Percentiles rank a stretch among this genome's conserved stretches.
Conservation (phyloP, 768 basidiomycete genomes). For the Neoboletus magnificus region DNA sequence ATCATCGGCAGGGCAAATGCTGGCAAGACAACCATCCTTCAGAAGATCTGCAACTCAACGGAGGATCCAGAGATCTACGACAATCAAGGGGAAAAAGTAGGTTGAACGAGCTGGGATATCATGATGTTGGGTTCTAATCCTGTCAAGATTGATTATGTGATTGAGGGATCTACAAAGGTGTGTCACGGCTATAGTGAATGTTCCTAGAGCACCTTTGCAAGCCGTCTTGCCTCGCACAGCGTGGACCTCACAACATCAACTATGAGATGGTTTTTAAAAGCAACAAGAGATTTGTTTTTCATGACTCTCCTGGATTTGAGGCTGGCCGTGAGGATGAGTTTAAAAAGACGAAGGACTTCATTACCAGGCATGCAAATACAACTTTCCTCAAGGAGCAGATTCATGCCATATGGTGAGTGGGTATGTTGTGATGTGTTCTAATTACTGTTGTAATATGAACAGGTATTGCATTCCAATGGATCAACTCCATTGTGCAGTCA, state of each 20-base stretch:
- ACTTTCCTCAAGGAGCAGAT: not conserved
- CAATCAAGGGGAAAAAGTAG: not conserved
- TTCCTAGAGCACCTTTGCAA: not conserved
- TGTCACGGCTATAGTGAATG: not conserved
- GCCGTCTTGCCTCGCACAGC: not conserved
- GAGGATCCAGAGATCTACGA: not conserved
- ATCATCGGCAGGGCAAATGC: no score
- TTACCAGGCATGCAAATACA: not conserved
- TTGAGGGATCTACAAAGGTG: not conserved
- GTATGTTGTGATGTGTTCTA: no score
- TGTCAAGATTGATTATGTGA: not conserved
- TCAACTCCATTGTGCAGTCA: not conserved
- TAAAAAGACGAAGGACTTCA: not conserved
- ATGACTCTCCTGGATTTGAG: not conserved
- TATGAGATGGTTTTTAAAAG: not conserved
- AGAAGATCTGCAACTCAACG: not conserved
- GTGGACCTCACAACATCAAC: not conserved
- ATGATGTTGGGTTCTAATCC: not conserved
- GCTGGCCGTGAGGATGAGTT: not conserved
- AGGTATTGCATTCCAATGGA: not conserved
- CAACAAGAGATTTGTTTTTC: not conserved
- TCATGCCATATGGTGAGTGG: not conserved
- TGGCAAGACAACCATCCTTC: no score
- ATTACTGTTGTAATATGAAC: no score
- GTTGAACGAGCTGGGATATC: not conserved